A percentile compares a stretch with the other conserved stretches of the same genome.
These are phyloP conservation scores for Geranium brycei DNA, from an alignment of 345 rosid species.

Conservation along the genomic window DNA sequence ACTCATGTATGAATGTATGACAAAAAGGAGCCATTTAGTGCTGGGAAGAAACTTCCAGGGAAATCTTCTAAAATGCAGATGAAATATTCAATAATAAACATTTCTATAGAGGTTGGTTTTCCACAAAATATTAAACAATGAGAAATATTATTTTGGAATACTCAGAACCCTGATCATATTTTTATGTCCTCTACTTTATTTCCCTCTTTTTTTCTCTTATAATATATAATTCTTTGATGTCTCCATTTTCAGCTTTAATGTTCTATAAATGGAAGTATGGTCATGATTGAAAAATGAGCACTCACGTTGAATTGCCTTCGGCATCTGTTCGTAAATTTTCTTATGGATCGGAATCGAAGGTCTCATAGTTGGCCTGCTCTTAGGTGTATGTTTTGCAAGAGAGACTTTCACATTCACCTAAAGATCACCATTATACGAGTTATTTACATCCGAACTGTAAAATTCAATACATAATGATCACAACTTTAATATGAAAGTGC, in stretches of 20 bases:
- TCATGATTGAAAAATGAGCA: not conserved
- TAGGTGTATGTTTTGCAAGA: conserved; percentile 20
- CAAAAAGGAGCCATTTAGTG: not conserved
- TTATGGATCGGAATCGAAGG: conserved; percentile 1
- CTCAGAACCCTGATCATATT: not conserved
- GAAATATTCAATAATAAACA: not conserved
- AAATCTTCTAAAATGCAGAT: not conserved
- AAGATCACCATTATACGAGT: not conserved
- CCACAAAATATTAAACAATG: not conserved
- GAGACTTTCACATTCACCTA: conserved; percentile 23
- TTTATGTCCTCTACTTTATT: not conserved
- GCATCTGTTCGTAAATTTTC: conserved; percentile 9
- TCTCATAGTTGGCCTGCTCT: conserved; percentile 11
- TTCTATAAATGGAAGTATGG: not conserved
- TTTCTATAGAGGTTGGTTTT: not conserved
- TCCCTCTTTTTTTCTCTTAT: not conserved
- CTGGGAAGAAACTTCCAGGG: not conserved
- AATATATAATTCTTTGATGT: not conserved
- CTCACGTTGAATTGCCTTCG: conserved; percentile 9
- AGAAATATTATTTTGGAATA: not conserved
- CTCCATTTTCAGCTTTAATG: not conserved
- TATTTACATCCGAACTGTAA: not conserved
- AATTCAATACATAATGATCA: not conserved
- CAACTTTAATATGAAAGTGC: not conserved
- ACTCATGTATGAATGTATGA: not conserved